A percentile compares a stretch with the other conserved stretches of the same genome.
Evolutionary conservation across 257 asterid genomes (phyloP).

Genomic region (Dorcoceras hygrometricum): DNA sequence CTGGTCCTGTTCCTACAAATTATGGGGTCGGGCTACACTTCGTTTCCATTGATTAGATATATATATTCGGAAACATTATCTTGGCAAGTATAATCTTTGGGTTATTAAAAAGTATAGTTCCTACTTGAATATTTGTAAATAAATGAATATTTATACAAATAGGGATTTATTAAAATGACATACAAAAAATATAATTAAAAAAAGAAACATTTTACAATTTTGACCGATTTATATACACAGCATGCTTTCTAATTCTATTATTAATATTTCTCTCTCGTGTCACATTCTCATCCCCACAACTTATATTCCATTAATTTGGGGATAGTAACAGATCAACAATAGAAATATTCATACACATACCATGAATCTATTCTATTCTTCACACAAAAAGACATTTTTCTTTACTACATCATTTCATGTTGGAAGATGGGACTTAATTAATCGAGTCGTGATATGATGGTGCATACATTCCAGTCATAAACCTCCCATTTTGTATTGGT

Average conservation of each 20-base stretch:
- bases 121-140: too few species aligned
- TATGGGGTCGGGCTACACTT: not conserved
- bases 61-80: not conserved
- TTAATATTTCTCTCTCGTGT: not conserved
- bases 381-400: not conserved
- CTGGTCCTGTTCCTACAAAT: not conserved
- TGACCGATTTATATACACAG: too few species aligned
- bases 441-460: not conserved
- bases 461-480: too few species aligned
- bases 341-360: not conserved
- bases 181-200: too few species aligned
- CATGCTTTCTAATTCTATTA: too few species aligned
- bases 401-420: not conserved
- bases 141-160: too few species aligned
- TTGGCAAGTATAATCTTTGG: too few species aligned
- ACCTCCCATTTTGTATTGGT: too few species aligned
- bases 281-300: not conserved
- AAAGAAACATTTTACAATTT: too few species aligned
- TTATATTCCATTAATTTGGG: not conserved
- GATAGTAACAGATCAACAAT: not conserved
- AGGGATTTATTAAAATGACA: too few species aligned
- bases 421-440: not conserved
- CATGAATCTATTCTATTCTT: not conserved
- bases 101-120: too few species aligned
- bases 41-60: not conserved